A percentile compares a stretch with the other conserved stretches of the same genome.
phyloP scores from a whole-genome alignment of 2,329 filamentous ascomycete species.

The Alternaria sp. region DNA sequence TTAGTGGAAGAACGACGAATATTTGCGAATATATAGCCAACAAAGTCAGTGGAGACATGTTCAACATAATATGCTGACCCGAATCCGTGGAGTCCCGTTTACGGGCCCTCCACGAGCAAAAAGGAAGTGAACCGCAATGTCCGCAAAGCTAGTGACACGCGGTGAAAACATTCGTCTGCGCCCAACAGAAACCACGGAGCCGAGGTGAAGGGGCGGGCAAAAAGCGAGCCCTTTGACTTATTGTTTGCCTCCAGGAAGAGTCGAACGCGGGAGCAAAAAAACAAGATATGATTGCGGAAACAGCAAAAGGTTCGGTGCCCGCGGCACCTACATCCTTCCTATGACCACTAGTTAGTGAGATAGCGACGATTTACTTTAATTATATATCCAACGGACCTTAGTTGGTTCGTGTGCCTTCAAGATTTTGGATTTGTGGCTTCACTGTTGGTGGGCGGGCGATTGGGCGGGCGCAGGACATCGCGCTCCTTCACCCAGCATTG shows the following conservation, averaged over 20 bases:
- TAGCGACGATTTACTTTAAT: not conserved
- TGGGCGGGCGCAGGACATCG: not conserved
- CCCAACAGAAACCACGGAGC: too few relatives aligned
- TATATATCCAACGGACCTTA: not conserved
- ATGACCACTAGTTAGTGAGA: not conserved
- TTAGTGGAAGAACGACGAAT: not conserved
- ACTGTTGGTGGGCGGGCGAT: not conserved
- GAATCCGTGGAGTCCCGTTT: not conserved
- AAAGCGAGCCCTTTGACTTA: not conserved
- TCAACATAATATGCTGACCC: not conserved
- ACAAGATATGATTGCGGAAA: not conserved
- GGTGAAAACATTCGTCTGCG: not conserved
- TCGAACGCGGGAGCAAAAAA: constrained; percentile 2
- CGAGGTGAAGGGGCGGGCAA: not conserved
- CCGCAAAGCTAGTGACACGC: not conserved
- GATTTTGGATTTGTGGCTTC: not conserved
- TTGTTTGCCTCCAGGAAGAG: not conserved
- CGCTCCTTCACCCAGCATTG: not conserved
- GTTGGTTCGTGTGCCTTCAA: not conserved
- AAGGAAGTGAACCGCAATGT: not conserved
- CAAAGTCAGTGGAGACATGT: not conserved
- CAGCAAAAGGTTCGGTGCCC: not conserved
- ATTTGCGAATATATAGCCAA: not conserved
- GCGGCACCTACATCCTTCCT: not conserved
- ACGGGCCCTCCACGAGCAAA: not conserved